These are phyloP conservation scores for Pleurozium schreberi DNA, from an alignment of 225 moss, liverwort and hornwort genomes.

Conservation along the genomic window DNA sequence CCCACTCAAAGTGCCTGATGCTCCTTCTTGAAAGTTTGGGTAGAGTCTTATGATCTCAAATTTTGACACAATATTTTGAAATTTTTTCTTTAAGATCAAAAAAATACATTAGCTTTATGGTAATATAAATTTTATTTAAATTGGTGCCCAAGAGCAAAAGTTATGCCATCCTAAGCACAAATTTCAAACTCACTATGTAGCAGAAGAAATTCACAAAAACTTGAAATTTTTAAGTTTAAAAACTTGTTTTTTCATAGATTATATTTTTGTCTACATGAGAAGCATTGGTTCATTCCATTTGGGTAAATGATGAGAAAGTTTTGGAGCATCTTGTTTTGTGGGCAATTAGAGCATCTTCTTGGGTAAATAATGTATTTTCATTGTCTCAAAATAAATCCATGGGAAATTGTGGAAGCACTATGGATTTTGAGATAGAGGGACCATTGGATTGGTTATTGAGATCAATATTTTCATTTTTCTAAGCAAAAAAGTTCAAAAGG, in stretches of 20 bases:
- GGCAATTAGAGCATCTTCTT: background rate
- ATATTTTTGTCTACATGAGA: background rate
- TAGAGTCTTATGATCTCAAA: too few species aligned
- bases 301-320: background rate
- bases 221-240: background rate
- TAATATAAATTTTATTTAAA: background rate
- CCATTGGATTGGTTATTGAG: background rate
- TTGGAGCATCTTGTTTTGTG: background rate
- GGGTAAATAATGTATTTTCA: background rate
- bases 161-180: background rate
- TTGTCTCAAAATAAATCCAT: too few species aligned
- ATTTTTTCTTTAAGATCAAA: too few species aligned
- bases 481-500: background rate
- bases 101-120: background rate
- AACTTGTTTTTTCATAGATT: background rate
- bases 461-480: background rate
- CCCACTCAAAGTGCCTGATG: accelerated
- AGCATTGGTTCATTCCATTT: background rate
- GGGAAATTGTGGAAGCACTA: too few species aligned
- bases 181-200: too few species aligned
- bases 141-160: too few species aligned
- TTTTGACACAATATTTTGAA: background rate
- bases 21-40: background rate
- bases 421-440: too few species aligned
- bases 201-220: background rate